These are phyloP conservation scores for Coniochaeta prunicola DNA, from an alignment of 2,329 filamentous ascomycete genomes.

Conservation along the genomic window DNA sequence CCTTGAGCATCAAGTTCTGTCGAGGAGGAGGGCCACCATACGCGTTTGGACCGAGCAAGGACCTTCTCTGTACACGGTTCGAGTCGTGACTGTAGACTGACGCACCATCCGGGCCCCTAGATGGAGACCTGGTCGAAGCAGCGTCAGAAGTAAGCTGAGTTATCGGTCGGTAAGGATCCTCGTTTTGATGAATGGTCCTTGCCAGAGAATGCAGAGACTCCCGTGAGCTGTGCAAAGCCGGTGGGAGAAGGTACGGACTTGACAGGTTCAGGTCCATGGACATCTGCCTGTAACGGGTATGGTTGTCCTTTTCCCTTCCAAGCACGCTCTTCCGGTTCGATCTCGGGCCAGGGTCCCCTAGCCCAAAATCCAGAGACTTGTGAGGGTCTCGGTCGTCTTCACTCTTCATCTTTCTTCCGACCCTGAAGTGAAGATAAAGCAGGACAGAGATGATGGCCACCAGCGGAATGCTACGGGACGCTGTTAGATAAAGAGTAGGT, in stretches of 20 bases:
- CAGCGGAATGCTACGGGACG: slow-evolving; percentile 63
- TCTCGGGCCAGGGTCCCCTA: slow-evolving; percentile 47
- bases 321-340: slow-evolving; percentile 36
- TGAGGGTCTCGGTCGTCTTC: slow-evolving; percentile 86
- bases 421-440: slow-evolving; percentile 71
- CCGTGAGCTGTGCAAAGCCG: slow-evolving; percentile 66
- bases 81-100: slow-evolving; percentile 28
- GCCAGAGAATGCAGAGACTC: slow-evolving; percentile 86
- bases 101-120: slow-evolving; percentile 30
- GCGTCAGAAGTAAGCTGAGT: slow-evolving; percentile 51
- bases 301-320: slow-evolving; percentile 48
- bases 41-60: slow-evolving; percentile 20
- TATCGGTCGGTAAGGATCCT: slow-evolving; percentile 76
- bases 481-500: slow-evolving; percentile 10
- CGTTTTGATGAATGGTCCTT: slow-evolving; percentile 62
- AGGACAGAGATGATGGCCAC: slow-evolving; percentile 59
- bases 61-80: neutral
- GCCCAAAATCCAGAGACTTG: slow-evolving; percentile 86
- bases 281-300: slow-evolving; percentile 39
- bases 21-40: slow-evolving; percentile 26
- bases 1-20: slow-evolving; percentile 39
- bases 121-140: slow-evolving; percentile 47
- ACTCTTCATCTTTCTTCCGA: slow-evolving; percentile 58
- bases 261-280: slow-evolving; percentile 70
- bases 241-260: slow-evolving; percentile 91